These are phyloP conservation scores for Sphaerostilbella broomeana DNA, from an alignment of 2,329 filamentous ascomycete species.

Conservation along the genomic window DNA sequence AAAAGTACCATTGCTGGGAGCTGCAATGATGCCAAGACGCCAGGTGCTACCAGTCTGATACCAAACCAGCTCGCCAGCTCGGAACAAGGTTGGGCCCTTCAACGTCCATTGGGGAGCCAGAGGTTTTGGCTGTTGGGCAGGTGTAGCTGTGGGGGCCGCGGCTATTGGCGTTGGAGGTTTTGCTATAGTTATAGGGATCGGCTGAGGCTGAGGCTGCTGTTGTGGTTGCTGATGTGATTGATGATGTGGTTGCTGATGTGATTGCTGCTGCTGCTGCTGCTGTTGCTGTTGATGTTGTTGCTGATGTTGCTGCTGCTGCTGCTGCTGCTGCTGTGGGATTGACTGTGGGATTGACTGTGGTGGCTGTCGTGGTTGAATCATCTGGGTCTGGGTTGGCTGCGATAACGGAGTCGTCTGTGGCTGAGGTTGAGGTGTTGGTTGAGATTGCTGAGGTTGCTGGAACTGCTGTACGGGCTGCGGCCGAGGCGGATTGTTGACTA, in stretches of 20 bases:
- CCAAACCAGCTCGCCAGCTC: slow-evolving; percentile 45
- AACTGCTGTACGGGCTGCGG: slow-evolving; percentile 13
- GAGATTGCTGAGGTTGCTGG: slow-evolving; percentile 14
- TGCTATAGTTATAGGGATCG: slow-evolving; percentile 8
- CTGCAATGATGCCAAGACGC: slow-evolving; percentile 41
- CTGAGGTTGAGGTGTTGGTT: slow-evolving; percentile 6
- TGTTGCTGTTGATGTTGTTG: slow-evolving; percentile 12
- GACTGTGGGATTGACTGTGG: too few relatives aligned
- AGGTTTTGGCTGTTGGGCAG: slow-evolving; percentile 6
- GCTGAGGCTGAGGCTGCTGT: slow-evolving; percentile 17
- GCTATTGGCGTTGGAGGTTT: slow-evolving; percentile 7
- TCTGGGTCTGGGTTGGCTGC: slow-evolving; percentile 5
- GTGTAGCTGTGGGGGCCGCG: neutral
- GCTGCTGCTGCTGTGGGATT: slow-evolving; percentile 12
- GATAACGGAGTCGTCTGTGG: too few relatives aligned
- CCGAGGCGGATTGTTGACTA: slow-evolving; percentile 19
- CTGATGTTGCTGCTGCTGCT: slow-evolving; percentile 13
- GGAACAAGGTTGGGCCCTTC: slow-evolving; percentile 35
- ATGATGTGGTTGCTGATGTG: slow-evolving; percentile 15
- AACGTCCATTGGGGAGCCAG: slow-evolving; percentile 25
- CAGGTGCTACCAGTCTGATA: slow-evolving; percentile 41
- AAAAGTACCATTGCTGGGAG: slow-evolving; percentile 25
- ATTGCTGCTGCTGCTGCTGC: slow-evolving; percentile 10
- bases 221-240: slow-evolving; percentile 16
- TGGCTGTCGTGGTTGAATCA: slow-evolving; percentile 9